phyloP scores from a whole-genome alignment of 2,329 filamentous ascomycete species.

The Sporothrix schenckii region DNA sequence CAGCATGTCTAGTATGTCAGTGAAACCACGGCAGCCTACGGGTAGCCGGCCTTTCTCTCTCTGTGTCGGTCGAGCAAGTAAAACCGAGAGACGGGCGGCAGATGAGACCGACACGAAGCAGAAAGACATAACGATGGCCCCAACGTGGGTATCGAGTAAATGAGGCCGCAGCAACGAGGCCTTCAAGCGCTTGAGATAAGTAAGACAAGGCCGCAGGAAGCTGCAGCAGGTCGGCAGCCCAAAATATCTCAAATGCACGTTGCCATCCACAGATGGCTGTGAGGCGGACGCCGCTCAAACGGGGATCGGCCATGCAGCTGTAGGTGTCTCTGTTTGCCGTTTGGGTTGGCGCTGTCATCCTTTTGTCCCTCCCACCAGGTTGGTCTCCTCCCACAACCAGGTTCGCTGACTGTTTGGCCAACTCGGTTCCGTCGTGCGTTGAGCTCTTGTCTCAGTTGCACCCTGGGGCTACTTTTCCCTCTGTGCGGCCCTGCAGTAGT shows the following conservation, averaged over 20 bases:
- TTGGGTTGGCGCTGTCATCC: conserved; percentile 20
- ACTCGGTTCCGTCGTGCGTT: too few species aligned
- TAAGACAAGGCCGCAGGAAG: conserved; percentile 3
- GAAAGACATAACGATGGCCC: neutral
- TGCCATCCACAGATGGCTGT: conserved; percentile 10
- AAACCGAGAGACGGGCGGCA: conserved; percentile 15
- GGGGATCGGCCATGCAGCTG: conserved; percentile 13
- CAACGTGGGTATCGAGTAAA: conserved; percentile 6
- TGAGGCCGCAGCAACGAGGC: conserved; percentile 18
- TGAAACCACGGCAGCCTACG: neutral
- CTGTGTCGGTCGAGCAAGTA: conserved; percentile 2
- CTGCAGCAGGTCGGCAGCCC: neutral
- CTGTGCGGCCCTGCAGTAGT: conserved; percentile 5
- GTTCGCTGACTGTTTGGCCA: conserved; percentile 9
- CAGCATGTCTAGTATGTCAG: neutral
- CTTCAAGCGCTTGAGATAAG: neutral
- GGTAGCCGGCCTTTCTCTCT: too few species aligned
- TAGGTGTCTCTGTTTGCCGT: conserved; percentile 8
- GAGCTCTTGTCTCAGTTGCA: too few species aligned
- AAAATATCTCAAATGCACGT: conserved; percentile 4
- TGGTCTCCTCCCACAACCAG: conserved; percentile 1
- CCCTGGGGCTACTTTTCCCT: neutral
- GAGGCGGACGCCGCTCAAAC: conserved; percentile 3
- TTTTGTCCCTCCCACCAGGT: neutral
- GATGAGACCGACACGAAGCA: conserved; percentile 23